Conservation (phyloP, 441 rosid species). For the Kokia cookei region DNA sequence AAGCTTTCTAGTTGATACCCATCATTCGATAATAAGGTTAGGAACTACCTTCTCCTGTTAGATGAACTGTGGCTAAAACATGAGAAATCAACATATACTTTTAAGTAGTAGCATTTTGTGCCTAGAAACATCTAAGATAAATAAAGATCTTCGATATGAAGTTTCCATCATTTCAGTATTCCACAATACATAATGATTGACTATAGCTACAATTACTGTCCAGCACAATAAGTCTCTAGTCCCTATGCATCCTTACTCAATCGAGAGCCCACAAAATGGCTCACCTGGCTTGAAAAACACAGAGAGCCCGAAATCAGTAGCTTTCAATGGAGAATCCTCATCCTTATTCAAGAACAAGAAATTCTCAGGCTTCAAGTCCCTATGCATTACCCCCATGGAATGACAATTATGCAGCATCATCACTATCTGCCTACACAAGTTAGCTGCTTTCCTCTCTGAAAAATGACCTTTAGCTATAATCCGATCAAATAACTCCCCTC, state of each 20-base stretch:
- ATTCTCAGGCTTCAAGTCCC: constrained; percentile 78
- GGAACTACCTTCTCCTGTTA: not conserved
- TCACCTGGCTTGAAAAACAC: constrained; percentile 61
- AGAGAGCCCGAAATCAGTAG: constrained; percentile 67
- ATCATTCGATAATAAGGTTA: not conserved
- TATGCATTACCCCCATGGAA: constrained; percentile 80
- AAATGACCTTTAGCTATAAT: constrained; percentile 65
- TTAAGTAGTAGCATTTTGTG: not conserved
- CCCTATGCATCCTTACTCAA: no score
- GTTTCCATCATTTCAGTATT: not conserved
- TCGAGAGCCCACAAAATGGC: not conserved
- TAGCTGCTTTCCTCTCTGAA: constrained; percentile 68
- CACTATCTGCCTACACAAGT: constrained; percentile 60
- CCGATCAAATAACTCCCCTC: constrained; percentile 67
- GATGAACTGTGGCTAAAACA: not conserved
- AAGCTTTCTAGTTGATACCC: constrained; percentile 14
- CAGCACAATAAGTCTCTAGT: not conserved
- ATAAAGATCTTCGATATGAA: not conserved
- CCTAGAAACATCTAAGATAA: not conserved
- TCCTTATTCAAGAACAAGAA: constrained; percentile 47
- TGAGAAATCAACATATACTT: not conserved
- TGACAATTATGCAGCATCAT: constrained; percentile 65
- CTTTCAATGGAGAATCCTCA: constrained; percentile 58
- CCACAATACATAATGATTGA: not conserved
- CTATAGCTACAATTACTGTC: not conserved